phyloP scores from a whole-genome alignment of 176 grass and related monocot genomes.

The Musa acuminata region DNA sequence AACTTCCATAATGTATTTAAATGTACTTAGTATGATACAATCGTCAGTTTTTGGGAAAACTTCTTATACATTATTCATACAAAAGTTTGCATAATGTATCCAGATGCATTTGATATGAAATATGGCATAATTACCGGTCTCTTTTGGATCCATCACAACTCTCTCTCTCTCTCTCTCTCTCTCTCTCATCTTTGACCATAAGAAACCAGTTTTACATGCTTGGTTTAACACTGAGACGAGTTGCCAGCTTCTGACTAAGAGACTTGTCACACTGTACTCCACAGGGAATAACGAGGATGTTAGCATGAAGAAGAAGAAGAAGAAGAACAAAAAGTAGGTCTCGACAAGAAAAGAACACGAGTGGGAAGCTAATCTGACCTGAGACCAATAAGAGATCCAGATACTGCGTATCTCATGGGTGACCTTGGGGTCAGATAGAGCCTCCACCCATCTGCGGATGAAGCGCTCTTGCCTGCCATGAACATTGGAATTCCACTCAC shows the following conservation, averaged over 20 bases:
- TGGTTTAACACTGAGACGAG: slow-evolving; percentile 52
- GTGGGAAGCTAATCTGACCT: slow-evolving; percentile 25
- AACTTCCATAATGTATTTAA: no score
- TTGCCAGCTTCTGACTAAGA: slow-evolving; percentile 59
- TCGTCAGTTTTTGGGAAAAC: no score
- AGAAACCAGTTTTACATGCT: slow-evolving; percentile 38
- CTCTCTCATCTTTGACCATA: background rate
- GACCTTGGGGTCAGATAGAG: slow-evolving; percentile 46
- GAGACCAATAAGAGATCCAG: slow-evolving; percentile 74
- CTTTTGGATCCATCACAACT: background rate
- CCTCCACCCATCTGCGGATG: slow-evolving; percentile 57
- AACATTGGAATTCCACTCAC: background rate
- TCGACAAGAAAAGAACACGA: background rate
- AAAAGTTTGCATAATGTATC: slow-evolving; percentile 1
- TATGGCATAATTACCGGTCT: background rate
- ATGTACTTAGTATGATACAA: no score
- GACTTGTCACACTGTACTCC: slow-evolving; percentile 46
- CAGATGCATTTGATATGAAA: background rate
- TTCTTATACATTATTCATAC: background rate
- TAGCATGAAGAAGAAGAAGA: background rate
- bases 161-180: no score
- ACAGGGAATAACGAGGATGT: background rate
- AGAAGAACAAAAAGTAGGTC: background rate
- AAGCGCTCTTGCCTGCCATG: slow-evolving; percentile 62
- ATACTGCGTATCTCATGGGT: slow-evolving; percentile 63